Base-by-base conservation (phyloP, 2,329 filamentous ascomycete species). In the Trichophyton equinum region DNA sequence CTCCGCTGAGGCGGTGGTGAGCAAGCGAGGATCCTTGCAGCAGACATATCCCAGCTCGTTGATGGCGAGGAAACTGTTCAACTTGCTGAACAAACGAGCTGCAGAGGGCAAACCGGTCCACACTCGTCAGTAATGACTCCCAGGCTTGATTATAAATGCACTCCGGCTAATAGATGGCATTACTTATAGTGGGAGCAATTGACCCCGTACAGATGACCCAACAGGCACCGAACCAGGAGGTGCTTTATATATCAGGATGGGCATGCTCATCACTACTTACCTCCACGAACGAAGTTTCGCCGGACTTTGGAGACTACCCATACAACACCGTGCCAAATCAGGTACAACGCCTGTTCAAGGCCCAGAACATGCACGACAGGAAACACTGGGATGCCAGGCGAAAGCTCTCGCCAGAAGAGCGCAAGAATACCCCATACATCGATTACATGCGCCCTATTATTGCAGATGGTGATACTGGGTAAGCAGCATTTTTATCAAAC, bases 151-250 rank as follows among this genome's bases (percentile, higher is more conserved):
- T 47, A 47, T 22, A 25, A 25, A 22, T 47, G 44, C 3, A 25
- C n/a, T 47, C 4, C 20, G 8, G 20, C 44, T 47, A 47, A 47
- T 25, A 47, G 27, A 30, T 3, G 20, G 1, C 22, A 22, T 47
- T 11, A 2, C 6, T 22, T 22, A 44, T 59, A 92, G 89, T 99
- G 88, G 94, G 94, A 67, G 94, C 91, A 63, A 95, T 99, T 75
- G 94, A 99, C 71, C 94, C 94, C n/a, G 85, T 97, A 9, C 94
- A 99, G 77, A 97, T 99, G 94, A 96, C 94, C 57, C 94, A 99
- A 74, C 94, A 97, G 78, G 94, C 94, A 15, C 84, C 89, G 4
- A 89, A 97, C 76, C 94, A 97, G 73, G 92, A 99, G 73, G 88
- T 96, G 18, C 82, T 99, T 53, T 99, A 99, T 75, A 81, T 99